A percentile compares a stretch with the other conserved stretches of the same genome.
Evolutionary conservation across 306 rosid species (phyloP).

Genomic region (Quercus wislizeni): DNA sequence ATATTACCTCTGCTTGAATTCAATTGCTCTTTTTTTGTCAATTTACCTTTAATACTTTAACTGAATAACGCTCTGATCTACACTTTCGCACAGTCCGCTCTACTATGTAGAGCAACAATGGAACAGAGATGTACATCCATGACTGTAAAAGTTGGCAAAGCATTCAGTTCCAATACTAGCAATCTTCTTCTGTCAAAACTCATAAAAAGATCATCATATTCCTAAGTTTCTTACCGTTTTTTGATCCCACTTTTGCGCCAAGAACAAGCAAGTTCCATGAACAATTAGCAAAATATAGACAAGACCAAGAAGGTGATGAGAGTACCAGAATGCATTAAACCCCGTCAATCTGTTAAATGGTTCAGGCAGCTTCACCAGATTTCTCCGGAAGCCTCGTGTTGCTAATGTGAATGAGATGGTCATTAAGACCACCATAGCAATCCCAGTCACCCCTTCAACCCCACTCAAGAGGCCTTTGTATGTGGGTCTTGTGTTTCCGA

Average conservation of each 20-base stretch:
- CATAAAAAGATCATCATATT: neutral
- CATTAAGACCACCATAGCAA: slow-evolving; percentile 73
- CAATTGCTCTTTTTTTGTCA: no score
- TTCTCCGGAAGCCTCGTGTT: slow-evolving; percentile 61
- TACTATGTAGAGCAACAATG: slow-evolving; percentile 64
- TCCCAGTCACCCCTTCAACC: slow-evolving; percentile 73
- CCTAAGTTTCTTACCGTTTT: slow-evolving; percentile 55
- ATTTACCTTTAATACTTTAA: slow-evolving; percentile 71
- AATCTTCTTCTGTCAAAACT: neutral
- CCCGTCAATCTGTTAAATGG: slow-evolving; percentile 82
- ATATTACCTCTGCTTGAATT: no score
- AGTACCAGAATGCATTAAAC: slow-evolving; percentile 94
- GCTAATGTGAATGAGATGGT: slow-evolving; percentile 71
- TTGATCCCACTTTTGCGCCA: slow-evolving; percentile 68
- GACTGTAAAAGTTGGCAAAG: slow-evolving; percentile 41
- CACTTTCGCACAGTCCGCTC: slow-evolving; percentile 70
- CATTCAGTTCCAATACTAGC: neutral
- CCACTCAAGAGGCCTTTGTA: slow-evolving; percentile 53
- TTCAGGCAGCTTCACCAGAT: slow-evolving; percentile 60
- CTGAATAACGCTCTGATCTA: slow-evolving; percentile 75
- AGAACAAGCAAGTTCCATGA: slow-evolving; percentile 70
- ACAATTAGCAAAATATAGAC: slow-evolving; percentile 70
- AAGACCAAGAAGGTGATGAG: slow-evolving; percentile 78
- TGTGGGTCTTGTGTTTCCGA: slow-evolving; percentile 50
- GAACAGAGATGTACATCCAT: slow-evolving; percentile 84